Conservation (phyloP, 139 green algal species). For the Picochlorum costavermella region DNA sequence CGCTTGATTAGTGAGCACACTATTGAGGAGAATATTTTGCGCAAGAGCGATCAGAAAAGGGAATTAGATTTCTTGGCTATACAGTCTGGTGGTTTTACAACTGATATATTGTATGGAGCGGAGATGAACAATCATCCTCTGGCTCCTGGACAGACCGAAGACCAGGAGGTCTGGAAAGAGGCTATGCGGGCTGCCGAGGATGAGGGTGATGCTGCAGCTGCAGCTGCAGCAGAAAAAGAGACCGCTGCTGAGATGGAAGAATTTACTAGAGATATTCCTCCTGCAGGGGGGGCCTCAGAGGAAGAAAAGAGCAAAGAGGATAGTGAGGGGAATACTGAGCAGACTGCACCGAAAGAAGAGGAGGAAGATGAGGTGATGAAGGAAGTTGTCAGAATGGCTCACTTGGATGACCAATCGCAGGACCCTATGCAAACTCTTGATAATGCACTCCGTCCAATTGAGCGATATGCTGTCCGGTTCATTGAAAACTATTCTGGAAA, state of each 20-base stretch:
- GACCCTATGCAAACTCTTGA: slow-evolving; percentile 29
- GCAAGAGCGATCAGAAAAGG: slow-evolving; percentile 94
- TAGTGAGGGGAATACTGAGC: background rate
- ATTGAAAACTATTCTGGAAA: slow-evolving; percentile 25
- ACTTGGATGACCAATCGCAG: slow-evolving; percentile 7
- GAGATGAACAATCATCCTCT: slow-evolving; percentile 34
- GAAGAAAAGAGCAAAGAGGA: slow-evolving; percentile 20
- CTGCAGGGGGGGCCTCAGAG: slow-evolving; percentile 5
- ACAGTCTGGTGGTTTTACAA: slow-evolving; percentile 83
- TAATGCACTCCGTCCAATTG: slow-evolving; percentile 41
- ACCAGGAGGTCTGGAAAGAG: background rate
- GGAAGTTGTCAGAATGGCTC: slow-evolving; percentile 29
- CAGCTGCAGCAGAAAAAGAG: slow-evolving; percentile 37
- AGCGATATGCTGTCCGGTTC: slow-evolving; percentile 53
- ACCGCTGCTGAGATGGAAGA: slow-evolving; percentile 48
- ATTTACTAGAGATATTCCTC: slow-evolving; percentile 33
- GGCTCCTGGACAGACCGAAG: background rate
- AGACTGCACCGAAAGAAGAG: background rate
- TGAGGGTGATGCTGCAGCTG: slow-evolving; percentile 59
- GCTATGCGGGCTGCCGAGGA: slow-evolving; percentile 73
- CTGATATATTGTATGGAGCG: slow-evolving; percentile 55
- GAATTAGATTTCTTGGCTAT: slow-evolving; percentile 95
- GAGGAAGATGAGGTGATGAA: slow-evolving; percentile 34
- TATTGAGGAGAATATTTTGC: slow-evolving; percentile 97
- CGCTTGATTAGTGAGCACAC: slow-evolving; percentile 82